phyloP scores from a whole-genome alignment of 2,329 filamentous ascomycete species.

The Berkeleyomyces rouxiae region DNA sequence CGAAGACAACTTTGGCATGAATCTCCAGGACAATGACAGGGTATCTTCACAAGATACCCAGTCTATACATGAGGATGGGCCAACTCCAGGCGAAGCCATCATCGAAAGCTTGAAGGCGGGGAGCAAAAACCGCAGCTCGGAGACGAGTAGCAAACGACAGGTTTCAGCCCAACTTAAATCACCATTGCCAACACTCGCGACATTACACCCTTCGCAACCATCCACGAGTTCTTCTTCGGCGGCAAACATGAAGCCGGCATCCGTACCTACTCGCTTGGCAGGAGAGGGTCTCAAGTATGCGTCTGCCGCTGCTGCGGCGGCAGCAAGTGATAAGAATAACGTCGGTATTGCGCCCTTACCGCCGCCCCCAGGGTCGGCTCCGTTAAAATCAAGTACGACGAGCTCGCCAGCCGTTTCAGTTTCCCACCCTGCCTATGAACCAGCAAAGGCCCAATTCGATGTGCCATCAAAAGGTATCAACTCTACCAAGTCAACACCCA shows the following conservation, averaged over 20 bases:
- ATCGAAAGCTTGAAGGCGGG: constrained; percentile 21
- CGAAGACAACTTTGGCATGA: constrained; percentile 72
- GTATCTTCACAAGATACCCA: constrained; percentile 91
- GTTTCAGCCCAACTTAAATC: constrained; percentile 88
- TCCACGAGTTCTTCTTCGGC: constrained; percentile 41
- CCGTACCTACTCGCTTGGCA: constrained; percentile 64
- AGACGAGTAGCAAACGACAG: constrained; percentile 41
- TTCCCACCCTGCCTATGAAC: constrained; percentile 26
- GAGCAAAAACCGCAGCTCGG: constrained; percentile 32
- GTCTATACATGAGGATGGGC: constrained; percentile 68
- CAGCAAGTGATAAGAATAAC: constrained; percentile 71
- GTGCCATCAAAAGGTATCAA: constrained; percentile 25
- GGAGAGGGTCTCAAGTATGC: constrained; percentile 93
- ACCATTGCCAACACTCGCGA: constrained; percentile 79
- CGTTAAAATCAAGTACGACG: constrained; percentile 32
- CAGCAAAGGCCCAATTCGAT: constrained; percentile 22
- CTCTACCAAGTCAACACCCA: constrained; percentile 22
- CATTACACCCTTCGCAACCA: constrained; percentile 59
- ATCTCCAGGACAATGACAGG: constrained; percentile 55
- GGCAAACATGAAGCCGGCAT: constrained; percentile 79
- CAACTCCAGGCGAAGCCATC: constrained; percentile 23
- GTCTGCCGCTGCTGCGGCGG: constrained; percentile 84
- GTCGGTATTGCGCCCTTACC: constrained; percentile 88
- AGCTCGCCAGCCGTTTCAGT: constrained; percentile 35
- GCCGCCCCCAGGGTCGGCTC: constrained; percentile 55